Conservation (phyloP, 1,284 basidiomycete species). For the Gymnopus androsaceus region DNA sequence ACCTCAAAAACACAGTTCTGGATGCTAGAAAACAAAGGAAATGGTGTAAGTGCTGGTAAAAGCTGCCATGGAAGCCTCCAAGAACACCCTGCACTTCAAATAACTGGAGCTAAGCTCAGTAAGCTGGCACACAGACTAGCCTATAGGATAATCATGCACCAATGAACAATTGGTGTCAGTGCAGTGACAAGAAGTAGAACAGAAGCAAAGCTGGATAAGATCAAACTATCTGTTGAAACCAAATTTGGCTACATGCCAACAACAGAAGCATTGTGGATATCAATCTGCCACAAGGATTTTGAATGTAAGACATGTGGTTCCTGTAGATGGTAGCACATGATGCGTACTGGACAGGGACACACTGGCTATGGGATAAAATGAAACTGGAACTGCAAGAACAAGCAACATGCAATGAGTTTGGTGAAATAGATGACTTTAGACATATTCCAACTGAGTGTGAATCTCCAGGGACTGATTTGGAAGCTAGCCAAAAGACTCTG, state of each 20-base stretch:
- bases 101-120: constrained; percentile 17
- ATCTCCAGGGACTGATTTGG: constrained; percentile 25
- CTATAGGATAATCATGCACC: constrained; percentile 11
- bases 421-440: constrained; percentile 24
- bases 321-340: constrained; percentile 30
- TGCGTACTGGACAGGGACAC: constrained; percentile 24
- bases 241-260: constrained; percentile 9
- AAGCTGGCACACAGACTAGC: constrained; percentile 16
- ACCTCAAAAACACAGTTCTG: too few relatives aligned
- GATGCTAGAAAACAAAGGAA: too few relatives aligned
- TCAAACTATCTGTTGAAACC: background rate
- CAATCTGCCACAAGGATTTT: constrained; percentile 20
- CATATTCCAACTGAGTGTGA: constrained; percentile 31
- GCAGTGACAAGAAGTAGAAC: background rate
- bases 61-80: background rate
- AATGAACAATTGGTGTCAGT: background rate
- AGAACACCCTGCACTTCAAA: background rate
- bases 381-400: constrained; percentile 18
- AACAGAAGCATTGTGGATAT: constrained; percentile 14
- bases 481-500: constrained; percentile 18
- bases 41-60: background rate
- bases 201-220: background rate
- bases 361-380: constrained; percentile 22
- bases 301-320: constrained; percentile 22
- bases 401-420: constrained; percentile 22